Evolutionary conservation across 202 grass and related monocot species (phyloP).

Genomic region (Dendrocalamus latiflorus): DNA sequence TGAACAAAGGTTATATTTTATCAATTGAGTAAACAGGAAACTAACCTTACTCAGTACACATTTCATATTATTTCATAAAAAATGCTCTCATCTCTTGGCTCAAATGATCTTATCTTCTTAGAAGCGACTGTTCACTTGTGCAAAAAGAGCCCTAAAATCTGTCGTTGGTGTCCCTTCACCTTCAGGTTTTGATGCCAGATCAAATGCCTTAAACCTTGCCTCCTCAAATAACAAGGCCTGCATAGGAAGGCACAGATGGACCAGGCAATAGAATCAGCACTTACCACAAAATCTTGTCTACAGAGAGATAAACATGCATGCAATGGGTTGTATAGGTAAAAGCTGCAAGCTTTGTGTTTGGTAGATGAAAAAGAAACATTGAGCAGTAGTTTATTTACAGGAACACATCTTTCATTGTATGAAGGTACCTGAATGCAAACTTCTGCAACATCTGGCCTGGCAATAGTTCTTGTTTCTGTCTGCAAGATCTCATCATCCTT

Average conservation of each 20-base stretch:
- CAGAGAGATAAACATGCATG: background rate
- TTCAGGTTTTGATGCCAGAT: slow-evolving; percentile 86
- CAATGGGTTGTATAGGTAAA: background rate
- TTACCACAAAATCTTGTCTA: background rate
- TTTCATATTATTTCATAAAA: background rate
- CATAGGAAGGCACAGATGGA: background rate
- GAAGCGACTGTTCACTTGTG: slow-evolving; percentile 56
- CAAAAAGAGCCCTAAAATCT: slow-evolving; percentile 71
- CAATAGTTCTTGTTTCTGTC: slow-evolving; percentile 75
- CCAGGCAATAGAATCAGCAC: background rate
- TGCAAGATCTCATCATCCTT: slow-evolving; percentile 86
- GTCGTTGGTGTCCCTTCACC: slow-evolving; percentile 72
- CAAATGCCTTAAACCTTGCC: slow-evolving; percentile 77
- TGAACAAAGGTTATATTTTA: background rate
- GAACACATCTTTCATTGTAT: background rate
- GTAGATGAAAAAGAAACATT: background rate
- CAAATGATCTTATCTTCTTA: slow-evolving; percentile 27
- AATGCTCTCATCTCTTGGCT: background rate
- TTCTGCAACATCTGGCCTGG: slow-evolving; percentile 93
- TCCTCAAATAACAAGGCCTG: slow-evolving; percentile 77
- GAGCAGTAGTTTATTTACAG: background rate
- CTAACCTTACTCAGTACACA: slow-evolving; percentile 31
- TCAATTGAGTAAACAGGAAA: background rate
- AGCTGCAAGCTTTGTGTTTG: background rate
- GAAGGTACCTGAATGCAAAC: slow-evolving; percentile 75